A percentile compares a stretch with the other conserved stretches of the same genome.
Evolutionary conservation across 805 yeast species (phyloP).

Genomic region (Candida khao-thaluensis): DNA sequence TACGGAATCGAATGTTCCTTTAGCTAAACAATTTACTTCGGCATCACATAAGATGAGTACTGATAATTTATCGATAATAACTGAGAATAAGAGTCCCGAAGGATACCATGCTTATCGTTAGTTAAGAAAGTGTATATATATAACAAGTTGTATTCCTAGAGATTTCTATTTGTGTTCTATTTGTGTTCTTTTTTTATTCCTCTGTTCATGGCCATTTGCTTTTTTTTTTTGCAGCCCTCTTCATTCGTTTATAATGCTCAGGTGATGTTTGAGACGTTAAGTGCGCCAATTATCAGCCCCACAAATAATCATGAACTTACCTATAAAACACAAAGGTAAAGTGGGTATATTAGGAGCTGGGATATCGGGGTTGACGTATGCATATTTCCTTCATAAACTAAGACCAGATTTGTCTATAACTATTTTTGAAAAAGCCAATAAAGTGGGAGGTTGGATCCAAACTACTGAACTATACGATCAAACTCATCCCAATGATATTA

Average conservation of each 20-base stretch:
- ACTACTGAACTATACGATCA: constrained; percentile 39
- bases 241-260: too few species aligned
- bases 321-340: constrained; percentile 25
- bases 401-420: constrained; percentile 74
- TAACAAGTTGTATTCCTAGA: background rate
- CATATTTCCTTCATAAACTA: constrained; percentile 64
- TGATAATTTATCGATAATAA: constrained; percentile 25
- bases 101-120: constrained; percentile 21
- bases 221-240: too few species aligned
- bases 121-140: constrained; percentile 3
- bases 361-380: constrained; percentile 76
- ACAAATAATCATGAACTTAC: constrained; percentile 2
- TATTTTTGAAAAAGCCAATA: constrained; percentile 53
- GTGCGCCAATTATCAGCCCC: constrained; percentile 3
- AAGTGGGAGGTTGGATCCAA: constrained; percentile 80
- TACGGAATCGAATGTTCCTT: constrained; percentile 15
- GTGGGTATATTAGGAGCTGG: constrained; percentile 88
- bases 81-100: constrained; percentile 17
- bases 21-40: constrained; percentile 10
- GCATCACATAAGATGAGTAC: constrained; percentile 15
- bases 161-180: background rate
- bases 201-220: background rate
- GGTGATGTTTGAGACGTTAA: too few species aligned
- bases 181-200: background rate
- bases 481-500: constrained; percentile 18